These are phyloP conservation scores for Ceratocystis eucalypticola DNA, from an alignment of 2,329 filamentous ascomycete species.

Conservation along the genomic window DNA sequence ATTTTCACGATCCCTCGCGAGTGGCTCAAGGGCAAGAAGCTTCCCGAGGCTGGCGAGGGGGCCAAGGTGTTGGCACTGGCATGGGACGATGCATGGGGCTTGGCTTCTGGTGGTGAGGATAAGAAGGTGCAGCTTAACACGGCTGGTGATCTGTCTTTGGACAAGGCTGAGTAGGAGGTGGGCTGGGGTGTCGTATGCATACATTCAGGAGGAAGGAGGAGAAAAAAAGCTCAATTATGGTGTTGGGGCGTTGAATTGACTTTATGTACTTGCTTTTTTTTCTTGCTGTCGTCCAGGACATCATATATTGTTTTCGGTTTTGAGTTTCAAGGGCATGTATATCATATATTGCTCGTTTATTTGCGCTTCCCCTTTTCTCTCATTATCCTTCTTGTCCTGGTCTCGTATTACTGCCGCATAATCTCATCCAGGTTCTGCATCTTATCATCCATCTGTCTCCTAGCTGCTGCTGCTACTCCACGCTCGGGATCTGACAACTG, in stretches of 20 bases:
- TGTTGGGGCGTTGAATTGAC: constrained; percentile 14
- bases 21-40: constrained; percentile 50
- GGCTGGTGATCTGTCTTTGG: constrained; percentile 15
- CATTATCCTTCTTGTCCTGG: not conserved
- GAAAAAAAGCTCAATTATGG: constrained; percentile 10
- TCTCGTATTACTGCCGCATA: constrained; percentile 46
- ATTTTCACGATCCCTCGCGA: constrained; percentile 66
- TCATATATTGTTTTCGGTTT: constrained; percentile 9
- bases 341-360: constrained; percentile 12
- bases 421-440: constrained; percentile 56
- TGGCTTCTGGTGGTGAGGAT: constrained; percentile 86
- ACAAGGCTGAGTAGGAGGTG: constrained; percentile 6
- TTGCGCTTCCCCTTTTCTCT: not conserved
- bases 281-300: constrained; percentile 7
- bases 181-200: not conserved
- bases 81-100: constrained; percentile 77
- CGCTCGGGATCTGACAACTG: constrained; percentile 51
- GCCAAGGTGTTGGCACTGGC: constrained; percentile 79
- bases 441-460: constrained; percentile 57
- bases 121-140: constrained; percentile 82
- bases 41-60: constrained; percentile 60
- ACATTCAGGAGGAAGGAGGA: not conserved
- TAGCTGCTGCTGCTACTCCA: constrained; percentile 52
- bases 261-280: constrained; percentile 1
- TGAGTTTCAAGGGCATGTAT: constrained; percentile 10